phyloP scores from a whole-genome alignment of 768 basidiomycete genomes.

The Podaxis mareebaensis region DNA sequence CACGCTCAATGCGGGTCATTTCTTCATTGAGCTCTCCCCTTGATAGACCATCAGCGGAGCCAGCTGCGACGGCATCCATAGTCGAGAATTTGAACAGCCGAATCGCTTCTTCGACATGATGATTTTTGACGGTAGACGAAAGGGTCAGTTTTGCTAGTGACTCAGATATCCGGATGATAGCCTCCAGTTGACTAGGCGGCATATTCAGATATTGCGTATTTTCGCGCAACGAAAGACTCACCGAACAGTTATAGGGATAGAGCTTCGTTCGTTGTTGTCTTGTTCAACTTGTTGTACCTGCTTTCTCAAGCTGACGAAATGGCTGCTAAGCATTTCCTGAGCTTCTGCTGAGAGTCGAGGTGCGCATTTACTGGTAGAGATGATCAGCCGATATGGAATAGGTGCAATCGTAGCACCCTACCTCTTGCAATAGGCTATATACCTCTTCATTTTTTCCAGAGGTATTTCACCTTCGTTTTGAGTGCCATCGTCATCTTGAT shows the following conservation, averaged over 20 bases:
- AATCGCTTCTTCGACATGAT: constrained; percentile 98
- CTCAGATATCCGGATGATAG: constrained; percentile 98
- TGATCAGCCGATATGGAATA: not conserved
- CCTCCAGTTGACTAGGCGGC: constrained; percentile 79
- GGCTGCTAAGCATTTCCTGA: constrained; percentile 93
- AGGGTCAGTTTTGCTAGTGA: constrained; percentile 94
- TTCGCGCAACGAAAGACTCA: constrained; percentile 35
- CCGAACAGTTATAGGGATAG: constrained; percentile 98
- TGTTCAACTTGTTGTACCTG: constrained; percentile 94
- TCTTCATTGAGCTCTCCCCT: constrained; percentile 93
- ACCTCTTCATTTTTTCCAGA: constrained; percentile 98
- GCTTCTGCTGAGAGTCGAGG: constrained; percentile 92
- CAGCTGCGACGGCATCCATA: constrained; percentile 97
- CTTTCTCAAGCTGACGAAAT: constrained; percentile 91
- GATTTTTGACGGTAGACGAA: constrained; percentile 79
- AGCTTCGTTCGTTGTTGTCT: constrained; percentile 96
- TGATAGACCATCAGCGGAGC: constrained; percentile 89
- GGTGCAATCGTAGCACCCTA: constrained; percentile 25
- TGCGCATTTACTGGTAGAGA: constrained; percentile 79
- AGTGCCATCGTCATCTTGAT: constrained; percentile 58
- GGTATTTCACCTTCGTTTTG: constrained; percentile 86
- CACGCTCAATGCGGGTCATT: constrained; percentile 87
- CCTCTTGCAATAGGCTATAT: constrained; percentile 96
- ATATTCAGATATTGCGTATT: constrained; percentile 6
- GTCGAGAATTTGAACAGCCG: constrained; percentile 98